Evolutionary conservation across 2,329 filamentous ascomycete species (phyloP).

Genomic region (Monilinia aucupariae): DNA sequence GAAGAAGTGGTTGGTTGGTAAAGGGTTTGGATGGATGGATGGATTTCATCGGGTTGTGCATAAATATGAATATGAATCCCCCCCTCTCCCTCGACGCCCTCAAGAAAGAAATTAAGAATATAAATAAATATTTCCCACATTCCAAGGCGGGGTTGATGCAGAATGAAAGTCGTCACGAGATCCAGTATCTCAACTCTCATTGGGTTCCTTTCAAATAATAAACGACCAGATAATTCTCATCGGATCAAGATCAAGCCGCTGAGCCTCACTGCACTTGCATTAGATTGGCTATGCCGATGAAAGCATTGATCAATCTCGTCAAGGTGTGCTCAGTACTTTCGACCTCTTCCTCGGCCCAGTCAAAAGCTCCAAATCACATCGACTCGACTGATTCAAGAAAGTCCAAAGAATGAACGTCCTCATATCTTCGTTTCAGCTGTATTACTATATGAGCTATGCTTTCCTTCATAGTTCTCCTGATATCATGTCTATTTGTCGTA

Average conservation of each 20-base stretch:
- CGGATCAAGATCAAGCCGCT: not conserved
- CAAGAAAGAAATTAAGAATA: not conserved
- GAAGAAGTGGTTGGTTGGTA: no score
- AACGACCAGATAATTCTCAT: not conserved
- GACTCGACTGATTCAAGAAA: not conserved
- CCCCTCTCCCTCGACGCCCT: no score
- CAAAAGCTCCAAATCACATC: not conserved
- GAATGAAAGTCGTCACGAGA: no score
- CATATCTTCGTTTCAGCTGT: not conserved
- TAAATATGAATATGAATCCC: not conserved
- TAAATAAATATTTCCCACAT: conserved; percentile 1
- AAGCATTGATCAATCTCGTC: not conserved
- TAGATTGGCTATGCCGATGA: not conserved
- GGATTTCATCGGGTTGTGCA: not conserved
- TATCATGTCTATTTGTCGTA: not conserved
- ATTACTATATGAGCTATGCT: not conserved
- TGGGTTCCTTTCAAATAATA: not conserved
- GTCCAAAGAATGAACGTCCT: not conserved
- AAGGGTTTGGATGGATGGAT: no score
- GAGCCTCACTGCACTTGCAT: not conserved
- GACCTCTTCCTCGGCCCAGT: not conserved
- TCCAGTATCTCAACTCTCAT: not conserved
- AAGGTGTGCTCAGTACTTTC: not conserved
- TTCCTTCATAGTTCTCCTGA: not conserved
- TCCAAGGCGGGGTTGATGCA: not conserved